Percentiles rank a stretch among this genome's conserved stretches.
Conservation (phyloP, 768 basidiomycete species). For the Trametes elegans region DNA sequence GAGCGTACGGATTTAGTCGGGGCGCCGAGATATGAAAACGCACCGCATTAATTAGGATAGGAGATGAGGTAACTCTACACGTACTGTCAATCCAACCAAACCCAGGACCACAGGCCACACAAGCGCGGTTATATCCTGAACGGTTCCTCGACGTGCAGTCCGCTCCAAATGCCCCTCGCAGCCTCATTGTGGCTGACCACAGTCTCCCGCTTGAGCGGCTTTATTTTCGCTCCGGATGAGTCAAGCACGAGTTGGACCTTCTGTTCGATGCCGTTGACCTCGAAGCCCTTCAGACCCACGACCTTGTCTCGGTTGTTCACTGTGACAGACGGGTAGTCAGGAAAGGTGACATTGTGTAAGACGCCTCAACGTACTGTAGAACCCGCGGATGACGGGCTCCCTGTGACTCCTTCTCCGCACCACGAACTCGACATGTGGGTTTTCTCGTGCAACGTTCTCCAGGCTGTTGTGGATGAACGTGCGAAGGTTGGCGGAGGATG, state of each 20-base stretch:
- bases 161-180: constrained; percentile 87
- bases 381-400: constrained; percentile 80
- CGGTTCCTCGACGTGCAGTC: constrained; percentile 76
- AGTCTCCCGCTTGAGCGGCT: constrained; percentile 65
- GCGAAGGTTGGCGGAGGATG: constrained; percentile 71
- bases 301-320: constrained; percentile 90
- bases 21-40: constrained; percentile 3
- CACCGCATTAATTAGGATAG: constrained; percentile 9
- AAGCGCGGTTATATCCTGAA: constrained; percentile 42
- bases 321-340: constrained; percentile 33
- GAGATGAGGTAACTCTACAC: constrained; percentile 18
- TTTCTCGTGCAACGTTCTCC: constrained; percentile 59
- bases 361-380: constrained; percentile 44
- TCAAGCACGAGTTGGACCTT: constrained; percentile 85
- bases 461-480: constrained; percentile 64
- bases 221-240: constrained; percentile 84
- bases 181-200: constrained; percentile 81
- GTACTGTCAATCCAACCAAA: constrained; percentile 3
- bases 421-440: constrained; percentile 86
- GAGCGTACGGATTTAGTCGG: constrained; percentile 1
- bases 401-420: constrained; percentile 71
- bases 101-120: background rate
- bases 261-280: constrained; percentile 68
- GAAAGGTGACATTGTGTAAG: background rate
- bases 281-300: constrained; percentile 71